phyloP scores from a whole-genome alignment of 768 basidiomycete species.

The Cyclocybe aegerita region DNA sequence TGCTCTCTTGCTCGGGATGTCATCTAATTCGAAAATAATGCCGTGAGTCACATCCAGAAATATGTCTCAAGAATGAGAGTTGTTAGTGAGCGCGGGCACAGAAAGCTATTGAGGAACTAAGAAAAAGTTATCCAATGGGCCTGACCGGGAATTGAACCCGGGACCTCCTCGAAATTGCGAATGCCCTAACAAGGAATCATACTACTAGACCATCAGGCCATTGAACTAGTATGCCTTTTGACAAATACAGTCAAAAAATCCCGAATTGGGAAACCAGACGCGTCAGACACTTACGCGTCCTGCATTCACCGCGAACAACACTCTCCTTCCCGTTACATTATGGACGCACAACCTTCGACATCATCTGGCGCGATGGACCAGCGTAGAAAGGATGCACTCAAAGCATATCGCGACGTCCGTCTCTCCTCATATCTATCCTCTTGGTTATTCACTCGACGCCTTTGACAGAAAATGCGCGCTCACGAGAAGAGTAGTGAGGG shows the following conservation, averaged over 20 bases:
- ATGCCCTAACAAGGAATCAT: constrained; percentile 61
- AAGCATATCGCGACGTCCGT: constrained; percentile 71
- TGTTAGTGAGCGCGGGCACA: too few relatives aligned
- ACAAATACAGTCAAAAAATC: neutral
- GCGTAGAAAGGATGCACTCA: constrained; percentile 71
- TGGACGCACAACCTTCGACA: constrained; percentile 50
- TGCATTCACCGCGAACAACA: constrained; percentile 9
- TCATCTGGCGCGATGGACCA: constrained; percentile 67
- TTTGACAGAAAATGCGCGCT: constrained; percentile 83
- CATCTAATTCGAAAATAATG: too few relatives aligned
- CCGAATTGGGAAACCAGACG: constrained; percentile 22
- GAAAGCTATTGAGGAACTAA: neutral
- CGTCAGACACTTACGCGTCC: constrained; percentile 42
- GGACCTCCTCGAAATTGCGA: constrained; percentile 68
- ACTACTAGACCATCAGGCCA: constrained; percentile 57
- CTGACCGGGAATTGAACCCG: constrained; percentile 87
- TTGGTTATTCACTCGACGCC: constrained; percentile 7
- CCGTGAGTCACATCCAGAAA: too few relatives aligned
- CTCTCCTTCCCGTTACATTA: constrained; percentile 23
- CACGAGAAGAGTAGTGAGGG: constrained; percentile 86
- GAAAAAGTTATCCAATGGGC: constrained; percentile 35
- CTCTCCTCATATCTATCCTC: neutral
- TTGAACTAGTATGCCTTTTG: neutral
- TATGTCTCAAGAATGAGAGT: too few relatives aligned
- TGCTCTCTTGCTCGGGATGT: too few relatives aligned